Evolutionary conservation across 1,139 yeast genomes (phyloP), one percentile per base, ranked within the genome.

Genomic region (Suhomyces ambrosiae): DNA sequence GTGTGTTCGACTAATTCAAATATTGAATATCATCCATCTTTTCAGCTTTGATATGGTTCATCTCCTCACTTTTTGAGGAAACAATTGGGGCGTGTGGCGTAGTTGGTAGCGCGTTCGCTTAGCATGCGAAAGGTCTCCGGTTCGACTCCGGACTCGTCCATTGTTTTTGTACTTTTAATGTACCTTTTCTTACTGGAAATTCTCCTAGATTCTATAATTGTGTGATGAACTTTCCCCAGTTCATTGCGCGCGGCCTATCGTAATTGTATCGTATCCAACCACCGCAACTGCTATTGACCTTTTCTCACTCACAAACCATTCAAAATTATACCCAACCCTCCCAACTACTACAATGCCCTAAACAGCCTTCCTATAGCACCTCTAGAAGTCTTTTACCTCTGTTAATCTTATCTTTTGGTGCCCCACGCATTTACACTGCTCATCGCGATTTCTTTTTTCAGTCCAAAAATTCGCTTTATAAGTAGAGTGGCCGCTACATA

Each of bases 31-130:
- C n/a, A 4, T 8, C 18, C 17, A 26, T 5, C 13, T 27, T 8
- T 10, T 9, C 3, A 9, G 7, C 8, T 8, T 22, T 9, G 15
- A 10, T 15, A n/a, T 9, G 6, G 15, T 11, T 11, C 12, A n/a
- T 24, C 27, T 7, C 14, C n/a, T n/a, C n/a, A n/a, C n/a, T n/a
- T n/a, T n/a, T n/a, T n/a, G n/a, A n/a, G n/a, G n/a, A n/a, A 24
- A n/a, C 14, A 24, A 29, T 14, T 30, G 7, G 87, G 87, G 88
- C 86, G 86, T 81, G 86, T 82, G 86, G 88, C 88, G 87, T 77
- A 82, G 88, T 81, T 80, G 88, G 88, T 81, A 81, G 87, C 87
- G 88, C 87, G 86, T 78, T 79, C 84, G 80, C 87, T 80, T 82
- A 79, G 88, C 88, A 81, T 80, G 87, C 79, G 84, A 79, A 78